These are phyloP conservation scores for Beta corolliflora DNA, from an alignment of 179 eudicot species.

Conservation along the genomic window DNA sequence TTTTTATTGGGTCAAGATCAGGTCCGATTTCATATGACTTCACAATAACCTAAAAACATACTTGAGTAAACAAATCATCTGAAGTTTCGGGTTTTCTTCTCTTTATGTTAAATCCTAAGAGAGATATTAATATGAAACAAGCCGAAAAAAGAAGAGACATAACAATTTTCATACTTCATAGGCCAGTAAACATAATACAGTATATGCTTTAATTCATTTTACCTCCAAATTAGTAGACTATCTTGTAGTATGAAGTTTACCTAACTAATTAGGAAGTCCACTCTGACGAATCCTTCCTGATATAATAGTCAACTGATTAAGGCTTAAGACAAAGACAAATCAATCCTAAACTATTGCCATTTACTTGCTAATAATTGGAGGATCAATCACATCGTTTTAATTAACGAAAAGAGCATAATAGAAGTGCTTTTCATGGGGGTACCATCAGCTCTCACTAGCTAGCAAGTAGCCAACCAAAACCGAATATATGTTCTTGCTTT, in stretches of 20 bases:
- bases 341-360: not conserved
- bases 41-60: no score
- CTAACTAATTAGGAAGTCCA: not conserved
- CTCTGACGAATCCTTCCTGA: not conserved
- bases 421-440: not conserved
- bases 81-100: no score
- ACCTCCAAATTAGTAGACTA: not conserved
- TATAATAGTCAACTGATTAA: not conserved
- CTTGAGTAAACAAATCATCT: no score
- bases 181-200: not conserved
- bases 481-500: constrained; percentile 2
- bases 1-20: no score
- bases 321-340: not conserved
- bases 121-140: no score
- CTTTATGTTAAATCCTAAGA: no score
- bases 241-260: not conserved
- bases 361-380: not conserved
- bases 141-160: no score
- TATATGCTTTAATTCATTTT: not conserved
- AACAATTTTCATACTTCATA: no score
- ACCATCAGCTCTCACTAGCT: constrained; percentile 8
- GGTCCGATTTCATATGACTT: no score
- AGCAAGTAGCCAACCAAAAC: not conserved
- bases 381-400: not conserved
- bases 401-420: not conserved